Conservation (phyloP, 2,329 filamentous ascomycete species). For the Harringtonia lauricola region DNA sequence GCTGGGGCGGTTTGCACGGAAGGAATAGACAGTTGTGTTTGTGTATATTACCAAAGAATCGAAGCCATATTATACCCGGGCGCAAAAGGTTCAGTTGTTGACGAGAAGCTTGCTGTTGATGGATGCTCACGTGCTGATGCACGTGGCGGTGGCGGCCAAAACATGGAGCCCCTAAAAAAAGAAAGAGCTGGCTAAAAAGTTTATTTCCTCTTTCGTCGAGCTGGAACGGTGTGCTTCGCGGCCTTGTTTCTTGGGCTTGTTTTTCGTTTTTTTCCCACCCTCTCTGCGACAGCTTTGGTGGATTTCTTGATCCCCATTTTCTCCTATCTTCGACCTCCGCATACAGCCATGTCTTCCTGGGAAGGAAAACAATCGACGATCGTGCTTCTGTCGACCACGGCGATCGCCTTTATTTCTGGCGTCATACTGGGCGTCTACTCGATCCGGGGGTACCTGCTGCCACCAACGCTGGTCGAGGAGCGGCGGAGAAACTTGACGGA, state of each 20-base stretch:
- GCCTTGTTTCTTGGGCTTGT: too few relatives aligned
- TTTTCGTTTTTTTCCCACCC: background rate
- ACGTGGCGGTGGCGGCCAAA: too few relatives aligned
- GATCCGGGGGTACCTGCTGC: slow-evolving; percentile 46
- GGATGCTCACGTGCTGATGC: too few relatives aligned
- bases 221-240: too few relatives aligned
- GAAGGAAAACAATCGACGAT: too few relatives aligned
- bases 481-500: slow-evolving; percentile 44
- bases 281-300: background rate
- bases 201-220: too few relatives aligned
- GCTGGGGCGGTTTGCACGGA: slow-evolving; percentile 72
- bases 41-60: too few relatives aligned
- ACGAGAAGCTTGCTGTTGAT: too few relatives aligned
- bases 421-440: slow-evolving; percentile 75
- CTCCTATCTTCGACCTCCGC: background rate
- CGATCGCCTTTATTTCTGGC: slow-evolving; percentile 64
- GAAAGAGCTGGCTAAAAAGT: too few relatives aligned
- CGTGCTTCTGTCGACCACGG: slow-evolving; percentile 60
- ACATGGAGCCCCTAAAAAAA: too few relatives aligned
- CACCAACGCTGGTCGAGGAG: slow-evolving; percentile 44
- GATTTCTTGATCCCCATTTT: background rate
- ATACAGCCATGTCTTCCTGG: slow-evolving; percentile 5
- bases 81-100: too few relatives aligned
- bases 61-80: background rate
- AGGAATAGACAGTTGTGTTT: slow-evolving; percentile 30